Base-by-base conservation (phyloP, 345 rosid genomes). In the Geranium brycei region DNA sequence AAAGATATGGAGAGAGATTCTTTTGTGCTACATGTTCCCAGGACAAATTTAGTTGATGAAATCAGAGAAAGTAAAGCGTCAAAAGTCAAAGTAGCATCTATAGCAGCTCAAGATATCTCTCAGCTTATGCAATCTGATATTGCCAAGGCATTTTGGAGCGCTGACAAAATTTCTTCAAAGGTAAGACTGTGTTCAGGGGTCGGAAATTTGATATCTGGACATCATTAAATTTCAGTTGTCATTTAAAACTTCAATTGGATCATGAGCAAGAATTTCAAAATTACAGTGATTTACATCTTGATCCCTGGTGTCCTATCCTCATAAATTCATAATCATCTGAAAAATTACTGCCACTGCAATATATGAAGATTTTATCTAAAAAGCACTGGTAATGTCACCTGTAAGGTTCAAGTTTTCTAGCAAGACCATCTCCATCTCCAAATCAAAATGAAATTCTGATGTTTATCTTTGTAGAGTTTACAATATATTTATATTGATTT, bases 121-220 rank as follows among this genome's bases (percentile, higher is more conserved):
- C 93, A 89, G 74, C 81, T 93, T 73, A 87, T 93, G 96, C 96
- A 97, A 69, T 71, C 95, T 64, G 97, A 87, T 63, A 78, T 89
- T 70, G 91, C 95, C 56, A 85, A 87, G 80, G 88, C 87, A 68
- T 86, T 92, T 71, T 89, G 84, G 91, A 73, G 81, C 73, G 68
- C 82, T 17, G 88, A 87, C 61, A 87, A 79, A 69, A 80, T 81
- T 81, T 82, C 99, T 74, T 78, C 88, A 56, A 93, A 89, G 95
- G 97, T 89, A 51, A 81, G 76, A 53, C 65, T 61, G 19, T 31
- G 13, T 23, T 60, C 40, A 59, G n/a, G 63, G 40, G 61, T 35
- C 10, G 10, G 41, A 35, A 35, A 35, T 7, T 7, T 35, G 41
- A 62, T 57, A 15, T 61, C 40, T 51, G 38, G 58, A 64, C 61